These are phyloP conservation scores for Verticillium isaacii DNA, from an alignment of 2,329 filamentous ascomycete genomes.

Conservation along the genomic window DNA sequence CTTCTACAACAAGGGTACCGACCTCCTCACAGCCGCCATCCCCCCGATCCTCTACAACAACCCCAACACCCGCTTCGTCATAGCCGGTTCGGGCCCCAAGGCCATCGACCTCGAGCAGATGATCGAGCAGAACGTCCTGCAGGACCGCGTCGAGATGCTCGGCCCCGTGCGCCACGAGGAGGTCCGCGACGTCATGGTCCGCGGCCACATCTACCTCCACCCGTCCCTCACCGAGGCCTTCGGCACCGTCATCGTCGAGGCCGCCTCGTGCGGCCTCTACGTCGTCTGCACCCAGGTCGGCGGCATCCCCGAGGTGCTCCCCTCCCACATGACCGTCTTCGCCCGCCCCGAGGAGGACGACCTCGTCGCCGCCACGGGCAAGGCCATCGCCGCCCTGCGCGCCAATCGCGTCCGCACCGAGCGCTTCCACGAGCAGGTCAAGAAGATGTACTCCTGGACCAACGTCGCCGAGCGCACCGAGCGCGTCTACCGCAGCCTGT, in stretches of 20 bases:
- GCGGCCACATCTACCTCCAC: slow-evolving; percentile 93
- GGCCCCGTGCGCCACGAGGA: slow-evolving; percentile 93
- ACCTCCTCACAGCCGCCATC: slow-evolving; percentile 92
- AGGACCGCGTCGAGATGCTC: slow-evolving; percentile 89
- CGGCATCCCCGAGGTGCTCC: slow-evolving; percentile 93
- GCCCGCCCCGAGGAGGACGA: slow-evolving; percentile 97
- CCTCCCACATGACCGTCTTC: slow-evolving; percentile 95
- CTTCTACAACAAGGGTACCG: slow-evolving; percentile 98
- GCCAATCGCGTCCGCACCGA: slow-evolving; percentile 87
- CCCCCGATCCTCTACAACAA: slow-evolving; percentile 86
- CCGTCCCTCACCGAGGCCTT: slow-evolving; percentile 95
- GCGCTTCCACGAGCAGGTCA: slow-evolving; percentile 92
- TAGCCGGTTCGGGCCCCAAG: slow-evolving; percentile 92
- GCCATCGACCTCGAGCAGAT: slow-evolving; percentile 98
- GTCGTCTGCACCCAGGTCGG: slow-evolving; percentile 96
- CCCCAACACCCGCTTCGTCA: slow-evolving; percentile 93
- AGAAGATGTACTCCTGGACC: slow-evolving; percentile 98
- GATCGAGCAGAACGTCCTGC: slow-evolving; percentile 89
- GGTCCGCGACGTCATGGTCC: slow-evolving; percentile 94
- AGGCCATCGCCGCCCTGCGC: slow-evolving; percentile 80
- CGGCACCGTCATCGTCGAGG: slow-evolving; percentile 95
- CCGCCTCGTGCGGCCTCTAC: slow-evolving; percentile 90
- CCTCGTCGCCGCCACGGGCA: slow-evolving; percentile 81
- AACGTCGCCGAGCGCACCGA: slow-evolving; percentile 93
- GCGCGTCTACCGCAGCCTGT: slow-evolving; percentile 90